These are phyloP conservation scores for Dioscorea zingiberensis DNA, from an alignment of 106 monocot genomes.

Conservation along the genomic window DNA sequence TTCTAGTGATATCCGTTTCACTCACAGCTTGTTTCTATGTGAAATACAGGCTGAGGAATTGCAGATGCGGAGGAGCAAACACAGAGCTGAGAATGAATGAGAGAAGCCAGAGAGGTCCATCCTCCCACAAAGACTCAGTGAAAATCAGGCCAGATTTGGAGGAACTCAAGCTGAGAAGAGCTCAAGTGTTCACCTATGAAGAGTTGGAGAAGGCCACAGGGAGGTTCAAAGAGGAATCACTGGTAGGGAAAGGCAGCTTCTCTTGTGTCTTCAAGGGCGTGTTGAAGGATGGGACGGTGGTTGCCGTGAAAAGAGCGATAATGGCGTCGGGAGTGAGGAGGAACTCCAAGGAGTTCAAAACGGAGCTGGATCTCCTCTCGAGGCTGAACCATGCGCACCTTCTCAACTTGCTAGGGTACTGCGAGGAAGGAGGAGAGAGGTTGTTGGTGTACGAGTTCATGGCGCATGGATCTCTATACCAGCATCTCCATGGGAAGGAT, in stretches of 20 bases:
- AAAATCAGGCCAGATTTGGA: slow-evolving; percentile 48
- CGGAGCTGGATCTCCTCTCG: slow-evolving; percentile 87
- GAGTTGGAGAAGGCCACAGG: slow-evolving; percentile 84
- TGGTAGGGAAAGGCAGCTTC: slow-evolving; percentile 91
- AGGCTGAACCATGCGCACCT: slow-evolving; percentile 94
- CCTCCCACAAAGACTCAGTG: slow-evolving; percentile 47
- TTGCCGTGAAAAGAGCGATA: slow-evolving; percentile 86
- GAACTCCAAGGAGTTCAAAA: slow-evolving; percentile 87
- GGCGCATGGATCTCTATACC: slow-evolving; percentile 95
- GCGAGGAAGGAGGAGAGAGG: slow-evolving; percentile 90
- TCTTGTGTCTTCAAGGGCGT: slow-evolving; percentile 95
- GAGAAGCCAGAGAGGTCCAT: too few relatives aligned
- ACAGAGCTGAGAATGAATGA: too few relatives aligned
- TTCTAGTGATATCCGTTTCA: slow-evolving; percentile 45
- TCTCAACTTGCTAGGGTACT: slow-evolving; percentile 86
- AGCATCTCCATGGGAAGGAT: slow-evolving; percentile 86
- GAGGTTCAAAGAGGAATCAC: slow-evolving; percentile 79
- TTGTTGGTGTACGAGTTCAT: slow-evolving; percentile 98
- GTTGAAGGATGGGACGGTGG: slow-evolving; percentile 73
- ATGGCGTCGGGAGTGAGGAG: slow-evolving; percentile 55
- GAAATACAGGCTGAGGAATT: slow-evolving; percentile 37
- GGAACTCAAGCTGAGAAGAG: too few relatives aligned
- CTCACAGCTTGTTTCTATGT: slow-evolving; percentile 52
- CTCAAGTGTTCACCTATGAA: slow-evolving; percentile 73
- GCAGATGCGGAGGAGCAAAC: slow-evolving; percentile 48